Evolutionary conservation across 306 rosid species (phyloP).

Genomic region (Carpinus fangiana): DNA sequence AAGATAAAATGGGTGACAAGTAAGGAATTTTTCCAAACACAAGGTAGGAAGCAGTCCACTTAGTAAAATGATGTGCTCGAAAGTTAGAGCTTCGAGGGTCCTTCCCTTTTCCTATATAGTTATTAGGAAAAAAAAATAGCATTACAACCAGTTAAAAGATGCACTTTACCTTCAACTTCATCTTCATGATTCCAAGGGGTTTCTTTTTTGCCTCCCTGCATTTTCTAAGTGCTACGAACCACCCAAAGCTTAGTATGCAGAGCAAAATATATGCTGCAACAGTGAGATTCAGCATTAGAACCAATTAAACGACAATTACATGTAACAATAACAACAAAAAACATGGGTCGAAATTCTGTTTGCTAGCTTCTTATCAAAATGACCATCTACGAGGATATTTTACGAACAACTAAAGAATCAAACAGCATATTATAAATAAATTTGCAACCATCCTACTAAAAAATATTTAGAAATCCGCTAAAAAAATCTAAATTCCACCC

Average conservation of each 20-base stretch:
- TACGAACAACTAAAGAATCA: not conserved
- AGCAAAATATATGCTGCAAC: not conserved
- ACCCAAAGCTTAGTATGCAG: constrained; percentile 5
- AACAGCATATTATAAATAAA: not conserved
- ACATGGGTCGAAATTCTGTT: not conserved
- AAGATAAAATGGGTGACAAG: too few species aligned
- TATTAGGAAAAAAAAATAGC: too few species aligned
- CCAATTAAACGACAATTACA: not conserved
- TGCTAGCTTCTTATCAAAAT: not conserved
- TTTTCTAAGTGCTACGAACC: constrained; percentile 32
- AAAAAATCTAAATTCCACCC: not conserved
- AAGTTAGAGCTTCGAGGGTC: too few species aligned
- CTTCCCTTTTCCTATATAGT: too few species aligned
- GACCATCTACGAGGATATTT: not conserved
- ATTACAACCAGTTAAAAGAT: constrained; percentile 1
- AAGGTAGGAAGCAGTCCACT: too few species aligned
- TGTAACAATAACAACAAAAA: not conserved
- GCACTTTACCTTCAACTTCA: constrained; percentile 53
- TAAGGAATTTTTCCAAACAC: too few species aligned
- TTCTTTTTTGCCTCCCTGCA: constrained; percentile 59
- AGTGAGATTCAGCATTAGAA: not conserved
- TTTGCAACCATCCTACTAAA: not conserved
- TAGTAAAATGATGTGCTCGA: too few species aligned
- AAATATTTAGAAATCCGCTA: not conserved
- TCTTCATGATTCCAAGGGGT: constrained; percentile 62